Evolutionary conservation across 2,329 filamentous ascomycete genomes (phyloP).

Genomic region (Chaetomium sp.): DNA sequence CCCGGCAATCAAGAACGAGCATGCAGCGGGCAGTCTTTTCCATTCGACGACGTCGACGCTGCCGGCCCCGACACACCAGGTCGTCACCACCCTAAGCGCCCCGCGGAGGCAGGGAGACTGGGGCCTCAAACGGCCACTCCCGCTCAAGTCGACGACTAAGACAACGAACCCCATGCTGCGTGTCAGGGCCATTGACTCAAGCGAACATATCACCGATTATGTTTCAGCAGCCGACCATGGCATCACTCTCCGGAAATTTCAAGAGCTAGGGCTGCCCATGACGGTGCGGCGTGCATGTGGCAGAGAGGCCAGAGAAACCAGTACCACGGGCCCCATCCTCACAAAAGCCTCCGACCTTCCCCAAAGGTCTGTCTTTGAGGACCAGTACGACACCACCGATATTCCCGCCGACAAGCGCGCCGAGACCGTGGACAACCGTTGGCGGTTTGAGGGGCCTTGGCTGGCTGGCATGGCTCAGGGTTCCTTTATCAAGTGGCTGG

Average conservation of each 20-base stretch:
- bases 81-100: constrained; percentile 68
- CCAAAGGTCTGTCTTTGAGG: constrained; percentile 53
- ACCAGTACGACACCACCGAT: constrained; percentile 48
- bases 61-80: constrained; percentile 72
- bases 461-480: constrained; percentile 56
- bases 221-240: constrained; percentile 75
- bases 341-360: constrained; percentile 8
- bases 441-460: constrained; percentile 64
- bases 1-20: constrained; percentile 50
- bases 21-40: constrained; percentile 40
- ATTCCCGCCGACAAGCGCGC: constrained; percentile 29
- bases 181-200: constrained; percentile 72
- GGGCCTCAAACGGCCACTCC: constrained; percentile 83
- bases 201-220: constrained; percentile 86
- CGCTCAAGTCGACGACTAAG: constrained; percentile 65
- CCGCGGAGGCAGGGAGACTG: constrained; percentile 78
- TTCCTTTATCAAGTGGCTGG: constrained; percentile 51
- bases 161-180: constrained; percentile 70
- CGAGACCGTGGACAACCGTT: constrained; percentile 43
- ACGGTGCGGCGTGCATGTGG: constrained; percentile 39
- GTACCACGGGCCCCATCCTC: constrained; percentile 9
- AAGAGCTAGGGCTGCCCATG: constrained; percentile 71
- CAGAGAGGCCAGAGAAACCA: not conserved
- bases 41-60: constrained; percentile 65
- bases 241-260: constrained; percentile 76